Evolutionary conservation across 352 stramenopile species (phyloP), one percentile per base, ranked within the genome.

Genomic region (Vaucheria bursata): DNA sequence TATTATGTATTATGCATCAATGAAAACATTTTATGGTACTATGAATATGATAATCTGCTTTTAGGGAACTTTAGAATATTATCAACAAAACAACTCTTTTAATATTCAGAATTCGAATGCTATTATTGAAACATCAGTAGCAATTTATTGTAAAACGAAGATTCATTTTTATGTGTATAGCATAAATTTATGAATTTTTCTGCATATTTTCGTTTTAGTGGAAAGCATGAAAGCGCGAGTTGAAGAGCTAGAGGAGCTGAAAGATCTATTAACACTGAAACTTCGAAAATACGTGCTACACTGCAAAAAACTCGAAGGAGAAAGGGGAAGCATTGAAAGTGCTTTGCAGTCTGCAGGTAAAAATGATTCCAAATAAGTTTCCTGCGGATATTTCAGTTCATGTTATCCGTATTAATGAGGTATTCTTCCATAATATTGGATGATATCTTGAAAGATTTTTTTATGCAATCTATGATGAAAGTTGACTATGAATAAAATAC

Each of bases 201-300:
- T 18, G 45, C 45, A 25, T 25, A 25, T 25, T 59, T 12, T 18
- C 45, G 12, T 25, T 59, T 59, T 25, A 59, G 45, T 25, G 25
- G 45, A 25, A 12, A 25, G 45, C 12, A 25, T 25, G 12, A 12
- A 25, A 59, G 45, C 45, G 45, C 45, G 45, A 59, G 45, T 25
- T 12, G 45, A 25, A 12, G 45, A 59, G 12, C 45, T 59, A 12
- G 12, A 59, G 45, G 12, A 59, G 12, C 12, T n/a, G 3, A 76
- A 71, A n/a, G 33, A 59, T 8, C 66, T 12, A n/a, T 33, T 81
- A 1, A n/a, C 49, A 34, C 18, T 74, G 68, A 81, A 74, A 59
- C 31, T 79, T 0, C 73, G 59, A 8, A 18, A 3, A 3, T 81
- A 81, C 39, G 76, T 45, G 1, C 50, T 49, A 59, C 68, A 71